Percentiles rank a stretch among this genome's conserved stretches.
phyloP scores from a whole-genome alignment of 805 yeast species.

The Schizosaccharomyces pombe region DNA sequence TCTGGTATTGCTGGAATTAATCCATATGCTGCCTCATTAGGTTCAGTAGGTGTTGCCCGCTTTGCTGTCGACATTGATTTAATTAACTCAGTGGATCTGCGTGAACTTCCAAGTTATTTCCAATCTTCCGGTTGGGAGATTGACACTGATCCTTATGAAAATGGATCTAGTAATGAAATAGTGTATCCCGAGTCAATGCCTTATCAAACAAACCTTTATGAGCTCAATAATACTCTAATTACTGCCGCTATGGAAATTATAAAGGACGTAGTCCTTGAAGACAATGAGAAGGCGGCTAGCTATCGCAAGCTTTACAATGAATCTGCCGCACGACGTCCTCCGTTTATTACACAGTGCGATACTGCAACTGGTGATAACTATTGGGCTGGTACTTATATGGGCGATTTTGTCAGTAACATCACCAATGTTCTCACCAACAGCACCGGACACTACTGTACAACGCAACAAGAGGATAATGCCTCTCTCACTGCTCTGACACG shows the following conservation, averaged over 20 bases:
- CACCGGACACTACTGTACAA: conserved; percentile 32
- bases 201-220: conserved; percentile 45
- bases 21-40: conserved; percentile 32
- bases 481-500: conserved; percentile 35
- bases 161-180: not conserved
- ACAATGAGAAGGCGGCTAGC: conserved; percentile 25
- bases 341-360: conserved; percentile 31
- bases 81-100: conserved; percentile 13
- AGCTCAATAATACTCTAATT: conserved; percentile 33
- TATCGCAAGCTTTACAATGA: conserved; percentile 23
- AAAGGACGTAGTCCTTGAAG: conserved; percentile 21
- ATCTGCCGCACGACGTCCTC: conserved; percentile 28
- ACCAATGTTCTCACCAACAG: conserved; percentile 32
- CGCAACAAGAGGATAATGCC: conserved; percentile 50
- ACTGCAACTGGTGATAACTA: conserved; percentile 36
- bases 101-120: not conserved
- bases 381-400: conserved; percentile 31
- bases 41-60: conserved; percentile 35
- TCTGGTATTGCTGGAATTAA: conserved; percentile 49
- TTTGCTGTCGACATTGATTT: conserved; percentile 39
- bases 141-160: conserved; percentile 3
- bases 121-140: not conserved
- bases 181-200: conserved; percentile 8
- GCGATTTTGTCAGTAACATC: conserved; percentile 26
- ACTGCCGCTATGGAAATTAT: conserved; percentile 35